Evolutionary conservation across 768 basidiomycete species (phyloP).

Genomic region (Phlebiopsis flavidoalba): DNA sequence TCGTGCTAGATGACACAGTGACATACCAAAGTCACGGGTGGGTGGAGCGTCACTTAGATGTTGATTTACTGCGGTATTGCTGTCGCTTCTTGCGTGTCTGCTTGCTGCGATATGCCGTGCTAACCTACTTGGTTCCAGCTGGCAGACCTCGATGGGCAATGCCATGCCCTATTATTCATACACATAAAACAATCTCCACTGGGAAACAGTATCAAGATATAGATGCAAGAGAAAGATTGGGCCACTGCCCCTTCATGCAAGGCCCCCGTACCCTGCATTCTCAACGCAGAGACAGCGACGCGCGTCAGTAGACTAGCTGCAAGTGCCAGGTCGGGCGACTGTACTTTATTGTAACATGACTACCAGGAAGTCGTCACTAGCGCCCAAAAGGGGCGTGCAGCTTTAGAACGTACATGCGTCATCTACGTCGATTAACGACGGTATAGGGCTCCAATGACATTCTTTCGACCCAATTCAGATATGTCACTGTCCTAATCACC

Average conservation of each 20-base stretch:
- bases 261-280: too few relatives aligned
- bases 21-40: conserved; percentile 99
- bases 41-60: conserved; percentile 94
- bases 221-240: conserved; percentile 86
- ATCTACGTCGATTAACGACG: conserved; percentile 91
- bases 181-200: conserved; percentile 83
- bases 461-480: neutral
- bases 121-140: conserved; percentile 47
- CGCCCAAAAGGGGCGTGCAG: conserved; percentile 4
- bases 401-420: conserved; percentile 97
- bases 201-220: conserved; percentile 85
- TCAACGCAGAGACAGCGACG: too few relatives aligned
- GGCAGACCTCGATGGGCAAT: conserved; percentile 63
- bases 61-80: conserved; percentile 95
- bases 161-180: conserved; percentile 72
- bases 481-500: neutral
- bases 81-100: neutral
- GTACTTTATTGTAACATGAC: too few relatives aligned
- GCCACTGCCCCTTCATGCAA: too few relatives aligned
- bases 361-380: neutral
- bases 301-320: conserved; percentile 91
- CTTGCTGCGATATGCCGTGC: neutral
- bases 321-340: too few relatives aligned
- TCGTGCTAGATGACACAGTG: conserved; percentile 87
- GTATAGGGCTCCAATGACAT: too few relatives aligned